phyloP scores from a whole-genome alignment of 306 rosid genomes.

The Prunus armeniaca region DNA sequence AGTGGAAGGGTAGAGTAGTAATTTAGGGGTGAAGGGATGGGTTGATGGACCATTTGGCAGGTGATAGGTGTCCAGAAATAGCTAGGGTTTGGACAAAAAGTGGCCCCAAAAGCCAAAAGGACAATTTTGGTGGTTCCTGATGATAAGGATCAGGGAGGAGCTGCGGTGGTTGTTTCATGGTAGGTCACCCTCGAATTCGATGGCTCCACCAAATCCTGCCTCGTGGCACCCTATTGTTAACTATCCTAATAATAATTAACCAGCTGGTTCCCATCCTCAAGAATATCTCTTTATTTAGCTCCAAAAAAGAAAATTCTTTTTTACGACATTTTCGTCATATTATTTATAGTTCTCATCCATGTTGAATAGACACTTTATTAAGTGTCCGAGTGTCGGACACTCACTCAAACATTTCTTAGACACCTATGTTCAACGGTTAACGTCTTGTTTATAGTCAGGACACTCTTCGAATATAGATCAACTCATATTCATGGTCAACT shows the following conservation, averaged over 20 bases:
- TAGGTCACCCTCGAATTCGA: slow-evolving; percentile 2
- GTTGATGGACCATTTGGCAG: background rate
- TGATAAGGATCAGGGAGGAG: slow-evolving; percentile 1
- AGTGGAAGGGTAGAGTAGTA: background rate
- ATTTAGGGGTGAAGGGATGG: background rate
- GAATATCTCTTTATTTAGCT: background rate
- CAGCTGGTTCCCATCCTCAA: background rate
- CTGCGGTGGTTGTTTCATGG: background rate
- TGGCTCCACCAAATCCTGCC: slow-evolving; percentile 2
- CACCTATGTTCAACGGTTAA: too few relatives aligned
- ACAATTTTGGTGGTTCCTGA: background rate
- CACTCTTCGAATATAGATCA: too few relatives aligned
- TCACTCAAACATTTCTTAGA: too few relatives aligned
- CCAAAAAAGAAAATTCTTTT: background rate
- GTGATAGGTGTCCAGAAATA: background rate
- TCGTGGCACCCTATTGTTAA: background rate
- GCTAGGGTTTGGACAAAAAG: background rate
- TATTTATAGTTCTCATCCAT: background rate
- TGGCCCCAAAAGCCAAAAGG: background rate
- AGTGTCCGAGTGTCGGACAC: too few relatives aligned
- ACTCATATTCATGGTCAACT: too few relatives aligned
- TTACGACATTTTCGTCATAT: background rate
- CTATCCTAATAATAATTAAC: background rate
- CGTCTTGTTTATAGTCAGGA: too few relatives aligned
- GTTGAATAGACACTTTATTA: too few relatives aligned